Evolutionary conservation across 148 eudicot genomes (phyloP), one percentile per base, ranked within the genome.

Genomic region (Cornus florida): DNA sequence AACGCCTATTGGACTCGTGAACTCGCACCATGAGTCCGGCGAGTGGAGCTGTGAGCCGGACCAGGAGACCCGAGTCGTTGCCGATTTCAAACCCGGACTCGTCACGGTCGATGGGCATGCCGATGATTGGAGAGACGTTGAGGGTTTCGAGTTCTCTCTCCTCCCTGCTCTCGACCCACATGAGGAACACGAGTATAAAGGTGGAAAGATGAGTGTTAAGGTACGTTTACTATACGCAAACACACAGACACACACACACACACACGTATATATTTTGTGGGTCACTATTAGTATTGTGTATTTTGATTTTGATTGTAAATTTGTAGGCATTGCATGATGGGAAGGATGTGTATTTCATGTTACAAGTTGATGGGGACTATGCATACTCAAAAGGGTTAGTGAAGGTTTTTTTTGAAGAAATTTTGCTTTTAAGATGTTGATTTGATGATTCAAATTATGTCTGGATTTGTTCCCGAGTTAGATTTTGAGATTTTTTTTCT

Each of bases 111-210:
- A 92, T 71, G 98, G 97, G 11, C 95, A 86, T 77, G 88, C 91
- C 0, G 90, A 92, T 53, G 98, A 94, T 62, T 94, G 98, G 98
- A 73, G 77, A 22, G 79, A 86, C 32, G 74, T 90, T 43, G 75
- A 84, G 70, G 98, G 93, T 71, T 83, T 84, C 75, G 92, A 92
- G 13, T 91, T 91, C 70, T 69, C 95, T 75, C 89, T 94, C 16
- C 88, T 88, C 0, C 98, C 94, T 48, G 98, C 98, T 74, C 94
- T 94, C 73, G 97, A 94, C 85, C 98, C 98, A 14, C 93, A 94
- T 77, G 83, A 75, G 33, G 98, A 94, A 38, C 84, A 92, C 33
- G 90, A 91, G 28, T 94, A 92, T 64, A 74, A 80, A 28, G 89
- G 76, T 43, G 98, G 97, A 5, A 89, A 89, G 77, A 90, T 94